Percentiles rank a stretch among this genome's conserved stretches.
These are phyloP conservation scores for Gnomoniopsis sp. DNA, from an alignment of 2,329 filamentous ascomycete genomes.

Conservation along the genomic window DNA sequence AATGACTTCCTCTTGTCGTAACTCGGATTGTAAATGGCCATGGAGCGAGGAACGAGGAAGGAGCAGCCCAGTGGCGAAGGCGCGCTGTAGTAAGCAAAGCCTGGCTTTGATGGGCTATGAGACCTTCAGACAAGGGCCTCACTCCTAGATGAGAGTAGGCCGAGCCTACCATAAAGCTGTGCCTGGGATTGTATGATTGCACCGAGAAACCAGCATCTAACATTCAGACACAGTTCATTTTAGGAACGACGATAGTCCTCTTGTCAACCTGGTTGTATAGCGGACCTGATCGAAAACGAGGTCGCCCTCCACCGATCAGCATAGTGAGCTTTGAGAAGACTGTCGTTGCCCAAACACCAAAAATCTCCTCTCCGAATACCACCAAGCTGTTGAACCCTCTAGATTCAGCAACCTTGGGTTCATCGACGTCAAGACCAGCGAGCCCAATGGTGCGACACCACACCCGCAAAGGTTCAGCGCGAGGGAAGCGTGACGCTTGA, in stretches of 20 bases:
- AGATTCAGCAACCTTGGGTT: conserved; percentile 35
- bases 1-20: too few species aligned
- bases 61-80: too few species aligned
- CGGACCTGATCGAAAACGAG: conserved; percentile 56
- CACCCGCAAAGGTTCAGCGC: conserved; percentile 33
- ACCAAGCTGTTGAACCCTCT: conserved; percentile 38
- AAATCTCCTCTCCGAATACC: conserved; percentile 24
- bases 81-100: too few species aligned
- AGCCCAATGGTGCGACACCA: conserved; percentile 38
- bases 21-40: too few species aligned
- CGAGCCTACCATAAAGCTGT: too few species aligned
- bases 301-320: conserved; percentile 62
- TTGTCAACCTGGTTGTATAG: conserved; percentile 84
- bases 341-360: conserved; percentile 50
- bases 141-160: too few species aligned
- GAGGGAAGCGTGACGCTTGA: conserved; percentile 37
- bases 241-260: conserved; percentile 77
- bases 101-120: too few species aligned
- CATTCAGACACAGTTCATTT: conserved; percentile 62
- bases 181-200: neutral
- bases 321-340: conserved; percentile 78
- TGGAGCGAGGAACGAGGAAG: too few species aligned
- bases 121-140: too few species aligned
- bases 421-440: conserved; percentile 44
- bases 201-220: conserved; percentile 15